Evolutionary conservation across 352 stramenopile species (phyloP), one percentile per base, ranked within the genome.

Genomic region (Globisporangium takayamanum): DNA sequence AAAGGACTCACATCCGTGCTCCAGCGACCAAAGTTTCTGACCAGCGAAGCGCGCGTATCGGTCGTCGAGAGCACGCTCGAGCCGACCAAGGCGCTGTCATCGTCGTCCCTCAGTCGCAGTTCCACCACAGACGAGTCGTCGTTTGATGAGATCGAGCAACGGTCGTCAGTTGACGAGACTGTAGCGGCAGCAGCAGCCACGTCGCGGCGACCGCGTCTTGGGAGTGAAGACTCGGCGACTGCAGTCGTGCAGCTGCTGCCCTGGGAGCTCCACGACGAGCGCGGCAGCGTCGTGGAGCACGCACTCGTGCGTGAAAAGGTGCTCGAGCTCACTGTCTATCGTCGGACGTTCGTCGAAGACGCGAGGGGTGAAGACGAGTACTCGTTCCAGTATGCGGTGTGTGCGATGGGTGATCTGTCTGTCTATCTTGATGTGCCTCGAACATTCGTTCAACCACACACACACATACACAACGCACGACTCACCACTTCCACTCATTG

Each of bases 361-460:
- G 75, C 77, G 1, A 64, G 58, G 11, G 80, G 80, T 37, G 80
- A 88, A 42, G 76, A 87, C 36, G 80, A 85, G 45, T 88, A 78
- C 56, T 66, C 77, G n/a, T 88, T 88, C 41, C 59, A 78, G 22
- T 85, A 69, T 46, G 50, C 60, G 53, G 71, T 79, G 39, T 37
- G 67, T 51, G 4, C 10, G 2, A 5, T 18, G 5, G 28, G 5
- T 12, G 8, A 8, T 39, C 6, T 39, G 33, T 39, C 33, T 39
- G 33, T 8, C 30, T 8, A 7, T 36, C 33, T 39, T 12, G 44
- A 22, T 49, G 44, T 18, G 25, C 16, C 16, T 46, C 30, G 30
- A 36, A 7, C 30, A 4, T 7, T 4, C 7, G 4, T 36, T 36
- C 30, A 36, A 11, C 16, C 5, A 8, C 22, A 16, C 36, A 16